Evolutionary conservation across 441 rosid species (phyloP).

Genomic region (Aquilaria agallochum): DNA sequence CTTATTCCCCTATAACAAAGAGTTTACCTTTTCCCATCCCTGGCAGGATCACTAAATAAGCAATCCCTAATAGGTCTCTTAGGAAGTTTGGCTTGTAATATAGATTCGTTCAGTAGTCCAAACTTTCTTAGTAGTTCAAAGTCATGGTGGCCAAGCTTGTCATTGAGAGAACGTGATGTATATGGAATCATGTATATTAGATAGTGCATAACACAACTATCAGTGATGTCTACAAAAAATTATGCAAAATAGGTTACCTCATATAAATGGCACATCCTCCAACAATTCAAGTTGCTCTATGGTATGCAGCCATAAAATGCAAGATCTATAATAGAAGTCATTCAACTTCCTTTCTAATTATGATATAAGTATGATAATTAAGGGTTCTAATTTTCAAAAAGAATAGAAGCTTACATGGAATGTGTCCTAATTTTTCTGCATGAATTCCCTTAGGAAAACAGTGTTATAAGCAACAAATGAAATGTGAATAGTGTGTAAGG

Average conservation of each 20-base stretch:
- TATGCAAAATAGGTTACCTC: constrained; percentile 26
- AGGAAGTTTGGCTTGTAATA: constrained; percentile 59
- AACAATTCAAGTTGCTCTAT: constrained; percentile 60
- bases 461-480: constrained; percentile 71
- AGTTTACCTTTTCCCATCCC: constrained; percentile 47
- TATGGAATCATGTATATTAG: neutral
- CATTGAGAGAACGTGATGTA: constrained; percentile 28
- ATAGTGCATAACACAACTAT: neutral
- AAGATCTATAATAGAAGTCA: constrained; percentile 36
- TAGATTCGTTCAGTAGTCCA: constrained; percentile 61
- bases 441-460: constrained; percentile 64
- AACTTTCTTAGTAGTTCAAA: constrained; percentile 54
- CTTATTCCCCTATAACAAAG: no score
- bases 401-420: constrained; percentile 41
- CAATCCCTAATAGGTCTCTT: constrained; percentile 62
- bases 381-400: no score
- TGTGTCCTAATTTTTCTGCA: constrained; percentile 85
- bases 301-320: constrained; percentile 70
- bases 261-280: constrained; percentile 70
- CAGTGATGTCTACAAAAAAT: neutral
- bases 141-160: constrained; percentile 63
- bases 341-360: neutral
- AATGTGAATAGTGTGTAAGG: constrained; percentile 66
- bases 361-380: no score
- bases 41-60: constrained; percentile 53